A percentile compares a stretch with the other conserved stretches of the same genome.
Evolutionary conservation across 345 rosid genomes (phyloP).

Genomic region (Rhizophora apiculata): DNA sequence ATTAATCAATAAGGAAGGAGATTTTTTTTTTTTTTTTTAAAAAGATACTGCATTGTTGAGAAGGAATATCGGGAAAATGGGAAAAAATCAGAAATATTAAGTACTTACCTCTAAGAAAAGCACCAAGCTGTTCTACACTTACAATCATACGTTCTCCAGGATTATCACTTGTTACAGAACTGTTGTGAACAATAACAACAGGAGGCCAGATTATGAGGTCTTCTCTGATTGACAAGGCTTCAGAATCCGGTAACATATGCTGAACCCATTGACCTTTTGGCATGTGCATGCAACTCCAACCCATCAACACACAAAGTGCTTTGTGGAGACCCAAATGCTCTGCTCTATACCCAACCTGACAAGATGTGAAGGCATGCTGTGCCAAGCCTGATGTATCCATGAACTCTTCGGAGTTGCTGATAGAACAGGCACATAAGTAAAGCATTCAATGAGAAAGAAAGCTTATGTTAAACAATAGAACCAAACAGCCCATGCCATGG

Average conservation of each 20-base stretch:
- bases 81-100: not conserved
- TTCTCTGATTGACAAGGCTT: conserved; percentile 40
- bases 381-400: conserved; percentile 36
- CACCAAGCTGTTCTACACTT: conserved; percentile 30
- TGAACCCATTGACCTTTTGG: conserved; percentile 29
- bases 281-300: conserved; percentile 33
- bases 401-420: conserved; percentile 42
- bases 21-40: too few species aligned
- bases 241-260: conserved; percentile 28
- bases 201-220: conserved; percentile 64
- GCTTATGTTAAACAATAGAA: conserved; percentile 2
- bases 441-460: conserved; percentile 6
- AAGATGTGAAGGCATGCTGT: conserved; percentile 34
- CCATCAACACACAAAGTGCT: conserved; percentile 54
- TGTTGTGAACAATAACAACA: conserved; percentile 41
- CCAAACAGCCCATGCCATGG: not conserved
- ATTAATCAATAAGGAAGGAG: too few species aligned
- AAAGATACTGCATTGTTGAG: too few species aligned
- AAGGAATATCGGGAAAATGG: too few species aligned
- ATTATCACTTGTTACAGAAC: conserved; percentile 33
- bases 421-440: conserved; percentile 1
- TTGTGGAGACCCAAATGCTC: conserved; percentile 55
- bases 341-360: conserved; percentile 28
- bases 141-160: conserved; percentile 29
- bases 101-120: conserved; percentile 39